These are phyloP conservation scores for Cercospora sp. DNA, from an alignment of 2,329 filamentous ascomycete species.

Conservation along the genomic window DNA sequence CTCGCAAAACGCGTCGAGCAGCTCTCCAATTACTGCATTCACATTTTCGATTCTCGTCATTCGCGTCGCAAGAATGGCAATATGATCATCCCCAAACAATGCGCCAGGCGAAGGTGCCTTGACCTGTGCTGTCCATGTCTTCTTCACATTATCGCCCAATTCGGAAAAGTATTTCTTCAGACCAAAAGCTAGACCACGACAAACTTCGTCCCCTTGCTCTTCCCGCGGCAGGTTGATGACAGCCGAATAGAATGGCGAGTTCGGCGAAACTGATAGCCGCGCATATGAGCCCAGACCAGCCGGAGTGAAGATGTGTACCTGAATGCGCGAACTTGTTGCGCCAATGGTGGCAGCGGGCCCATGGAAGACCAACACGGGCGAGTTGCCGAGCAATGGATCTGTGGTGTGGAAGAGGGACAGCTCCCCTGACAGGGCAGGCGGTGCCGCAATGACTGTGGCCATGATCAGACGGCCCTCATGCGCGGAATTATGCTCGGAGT, in stretches of 20 bases:
- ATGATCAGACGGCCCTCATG: conserved; percentile 50
- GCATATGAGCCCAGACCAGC: conserved; percentile 88
- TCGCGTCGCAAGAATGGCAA: conserved; percentile 80
- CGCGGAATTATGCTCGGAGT: background rate
- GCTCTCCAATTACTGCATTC: conserved; percentile 67
- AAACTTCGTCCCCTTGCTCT: conserved; percentile 92
- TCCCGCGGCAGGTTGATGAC: conserved; percentile 89
- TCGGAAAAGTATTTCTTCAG: conserved; percentile 93
- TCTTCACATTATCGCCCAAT: conserved; percentile 74
- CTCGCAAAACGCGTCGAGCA: conserved; percentile 75
- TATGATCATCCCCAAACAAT: conserved; percentile 88
- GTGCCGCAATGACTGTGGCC: conserved; percentile 78
- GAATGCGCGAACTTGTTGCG: conserved; percentile 89
- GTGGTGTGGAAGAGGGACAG: conserved; percentile 86
- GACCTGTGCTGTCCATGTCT: conserved; percentile 60
- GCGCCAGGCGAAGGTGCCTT: conserved; percentile 58
- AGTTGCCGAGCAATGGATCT: conserved; percentile 77
- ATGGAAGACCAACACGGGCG: conserved; percentile 86
- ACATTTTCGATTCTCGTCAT: conserved; percentile 82
- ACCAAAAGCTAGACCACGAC: conserved; percentile 85
- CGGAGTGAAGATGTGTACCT: conserved; percentile 86
- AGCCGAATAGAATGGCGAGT: conserved; percentile 84
- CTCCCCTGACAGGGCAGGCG: conserved; percentile 74
- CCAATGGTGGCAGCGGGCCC: conserved; percentile 74
- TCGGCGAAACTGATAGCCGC: conserved; percentile 88